Evolutionary conservation across 169 alveolate species (phyloP).

Genomic region (Babesia sp.): DNA sequence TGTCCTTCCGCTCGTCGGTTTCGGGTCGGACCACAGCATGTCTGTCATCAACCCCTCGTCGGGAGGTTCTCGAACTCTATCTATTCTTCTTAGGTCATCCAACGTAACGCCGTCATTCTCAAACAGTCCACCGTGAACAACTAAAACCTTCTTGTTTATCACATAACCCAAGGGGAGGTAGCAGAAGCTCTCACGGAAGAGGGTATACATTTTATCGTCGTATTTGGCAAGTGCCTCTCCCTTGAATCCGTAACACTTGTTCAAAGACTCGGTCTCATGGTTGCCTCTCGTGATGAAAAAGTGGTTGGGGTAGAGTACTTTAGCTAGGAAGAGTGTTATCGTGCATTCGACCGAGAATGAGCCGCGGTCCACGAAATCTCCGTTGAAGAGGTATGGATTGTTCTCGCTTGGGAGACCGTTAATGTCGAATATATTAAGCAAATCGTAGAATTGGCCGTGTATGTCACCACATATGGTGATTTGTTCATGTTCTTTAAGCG

Average conservation of each 20-base stretch:
- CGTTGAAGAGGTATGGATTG: constrained; percentile 98
- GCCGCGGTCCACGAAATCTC: constrained; percentile 99
- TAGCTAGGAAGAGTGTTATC: constrained; percentile 86
- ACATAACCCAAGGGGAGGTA: constrained; percentile 96
- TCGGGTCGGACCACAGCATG: constrained; percentile 98
- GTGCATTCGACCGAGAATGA: constrained; percentile 95
- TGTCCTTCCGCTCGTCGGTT: constrained; percentile 91
- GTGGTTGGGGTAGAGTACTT: constrained; percentile 91
- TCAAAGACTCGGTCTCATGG: constrained; percentile 97
- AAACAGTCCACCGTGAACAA: constrained; percentile 98
- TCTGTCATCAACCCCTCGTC: constrained; percentile 92
- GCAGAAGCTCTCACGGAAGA: constrained; percentile 92
- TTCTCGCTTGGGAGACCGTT: constrained; percentile 95
- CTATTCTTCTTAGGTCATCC: constrained; percentile 88
- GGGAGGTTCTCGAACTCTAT: constrained; percentile 95
- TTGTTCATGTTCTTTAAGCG: constrained; percentile 87
- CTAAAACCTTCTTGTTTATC: constrained; percentile 91
- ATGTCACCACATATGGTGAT: constrained; percentile 99
- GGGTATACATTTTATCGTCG: constrained; percentile 91
- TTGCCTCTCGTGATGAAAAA: constrained; percentile 98
- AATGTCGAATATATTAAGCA: constrained; percentile 92
- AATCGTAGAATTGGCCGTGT: constrained; percentile 99
- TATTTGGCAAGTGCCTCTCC: constrained; percentile 97
- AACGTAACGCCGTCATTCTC: constrained; percentile 93
- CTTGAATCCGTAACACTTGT: constrained; percentile 97